A percentile compares a stretch with the other conserved stretches of the same genome.
phyloP scores from a whole-genome alignment of 2,329 filamentous ascomycete species.

The Penicillium janthinellum region DNA sequence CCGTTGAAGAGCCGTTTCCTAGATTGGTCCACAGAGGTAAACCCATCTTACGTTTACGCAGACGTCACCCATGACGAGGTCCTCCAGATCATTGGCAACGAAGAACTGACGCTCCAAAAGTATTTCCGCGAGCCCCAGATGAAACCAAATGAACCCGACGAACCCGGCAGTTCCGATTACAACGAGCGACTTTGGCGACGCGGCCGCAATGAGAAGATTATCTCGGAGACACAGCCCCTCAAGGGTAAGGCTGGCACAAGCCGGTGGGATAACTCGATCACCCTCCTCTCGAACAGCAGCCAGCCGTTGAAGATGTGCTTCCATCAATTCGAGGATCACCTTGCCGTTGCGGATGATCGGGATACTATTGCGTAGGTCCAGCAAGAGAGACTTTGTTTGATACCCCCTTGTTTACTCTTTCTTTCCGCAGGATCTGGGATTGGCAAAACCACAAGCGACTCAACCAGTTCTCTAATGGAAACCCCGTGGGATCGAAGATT shows the following conservation, averaged over 20 bases:
- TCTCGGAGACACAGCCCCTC: slow-evolving; percentile 88
- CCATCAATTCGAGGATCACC: slow-evolving; percentile 95
- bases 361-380: slow-evolving; percentile 71
- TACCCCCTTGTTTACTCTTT: slow-evolving; percentile 9
- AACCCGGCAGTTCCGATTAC: slow-evolving; percentile 94
- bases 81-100: slow-evolving; percentile 8
- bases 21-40: slow-evolving; percentile 86
- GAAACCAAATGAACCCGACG: slow-evolving; percentile 93
- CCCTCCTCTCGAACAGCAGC: slow-evolving; percentile 83
- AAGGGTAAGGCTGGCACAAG: slow-evolving; percentile 84
- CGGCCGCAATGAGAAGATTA: slow-evolving; percentile 87
- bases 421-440: slow-evolving; percentile 72
- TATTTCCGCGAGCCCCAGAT: slow-evolving; percentile 99
- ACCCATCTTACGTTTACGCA: slow-evolving; percentile 22
- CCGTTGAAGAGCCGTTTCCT: slow-evolving; percentile 83
- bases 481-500: slow-evolving; percentile 86
- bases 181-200: slow-evolving; percentile 92
- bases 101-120: slow-evolving; percentile 41
- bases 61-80: slow-evolving; percentile 5
- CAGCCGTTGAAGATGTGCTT: slow-evolving; percentile 94
- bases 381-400: background rate
- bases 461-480: slow-evolving; percentile 89
- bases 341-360: slow-evolving; percentile 88
- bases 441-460: slow-evolving; percentile 77
- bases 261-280: slow-evolving; percentile 81